Percentiles rank a stretch among this genome's conserved stretches.
These are phyloP conservation scores for Celoporthe dispersa DNA, from an alignment of 2,329 filamentous ascomycete genomes.

Conservation along the genomic window DNA sequence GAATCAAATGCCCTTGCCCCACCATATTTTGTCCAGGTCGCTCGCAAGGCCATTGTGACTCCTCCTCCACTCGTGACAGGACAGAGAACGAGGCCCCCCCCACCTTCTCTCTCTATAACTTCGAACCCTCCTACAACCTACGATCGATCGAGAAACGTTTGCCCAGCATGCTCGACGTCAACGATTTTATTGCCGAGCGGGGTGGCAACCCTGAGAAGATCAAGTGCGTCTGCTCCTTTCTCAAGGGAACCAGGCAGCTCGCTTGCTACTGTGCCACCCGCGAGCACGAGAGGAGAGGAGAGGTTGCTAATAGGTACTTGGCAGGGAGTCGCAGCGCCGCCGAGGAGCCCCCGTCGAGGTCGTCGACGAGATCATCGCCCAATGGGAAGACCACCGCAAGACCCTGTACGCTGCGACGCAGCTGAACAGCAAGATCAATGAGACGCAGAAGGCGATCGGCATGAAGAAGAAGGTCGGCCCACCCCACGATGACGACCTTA, in stretches of 20 bases:
- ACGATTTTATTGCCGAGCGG: constrained; percentile 81
- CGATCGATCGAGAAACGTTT: constrained; percentile 11
- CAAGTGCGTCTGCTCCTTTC: constrained; percentile 30
- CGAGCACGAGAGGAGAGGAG: not conserved
- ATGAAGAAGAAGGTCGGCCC: constrained; percentile 79
- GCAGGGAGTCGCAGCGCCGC: constrained; percentile 82
- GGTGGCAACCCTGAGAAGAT: constrained; percentile 92
- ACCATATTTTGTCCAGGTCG: constrained; percentile 20
- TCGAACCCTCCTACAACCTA: constrained; percentile 1
- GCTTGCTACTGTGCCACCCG: constrained; percentile 5
- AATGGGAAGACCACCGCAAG: constrained; percentile 84
- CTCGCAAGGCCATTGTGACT: constrained; percentile 13
- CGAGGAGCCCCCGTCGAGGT: constrained; percentile 79
- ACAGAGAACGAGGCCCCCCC: not conserved
- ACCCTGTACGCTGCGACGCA: constrained; percentile 81
- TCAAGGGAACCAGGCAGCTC: not conserved
- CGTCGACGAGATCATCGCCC: constrained; percentile 86
- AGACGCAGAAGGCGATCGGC: constrained; percentile 86
- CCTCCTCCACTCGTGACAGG: constrained; percentile 11
- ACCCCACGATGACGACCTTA: not conserved
- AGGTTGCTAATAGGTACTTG: constrained; percentile 1
- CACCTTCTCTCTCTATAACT: not conserved
- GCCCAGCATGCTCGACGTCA: constrained; percentile 70
- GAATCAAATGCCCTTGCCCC: constrained; percentile 13
- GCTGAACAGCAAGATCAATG: constrained; percentile 84